Evolutionary conservation across 805 yeast species (phyloP), one percentile per base, ranked within the genome.

Genomic region (Osmozyma mogii): DNA sequence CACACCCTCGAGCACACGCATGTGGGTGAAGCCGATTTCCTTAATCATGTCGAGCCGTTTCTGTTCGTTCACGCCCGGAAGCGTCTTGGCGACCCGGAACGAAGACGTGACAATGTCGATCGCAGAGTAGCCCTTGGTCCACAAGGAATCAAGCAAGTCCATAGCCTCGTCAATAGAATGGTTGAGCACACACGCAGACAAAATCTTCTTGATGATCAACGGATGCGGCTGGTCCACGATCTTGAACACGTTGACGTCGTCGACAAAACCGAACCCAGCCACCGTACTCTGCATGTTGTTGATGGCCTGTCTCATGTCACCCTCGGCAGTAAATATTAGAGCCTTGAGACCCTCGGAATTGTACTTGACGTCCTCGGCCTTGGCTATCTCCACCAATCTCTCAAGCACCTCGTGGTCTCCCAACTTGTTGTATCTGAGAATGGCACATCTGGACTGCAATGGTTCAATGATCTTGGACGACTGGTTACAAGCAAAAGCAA

Each of bases 201-300:
- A 52, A 22, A 83, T 57, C 43, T 75, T 75, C 43, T 75, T 75
- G 22, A 92, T 79, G 4, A 84, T 76, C 28, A 87, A 55, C 0
- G 98, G 98, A 57, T 92, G 97, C 3, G 98, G 98, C 31, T 87
- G 81, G 52, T 92, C 98, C 3, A 92, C 97, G 35, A 92, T 84
- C 51, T 82, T 84, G 68, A 87, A 92, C 11, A 92, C 98, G 46
- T 88, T 89, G 23, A 83, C 85, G 27, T 85, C 85, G 47, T 76
- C 83, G n/a, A 92, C 96, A 32, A 83, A 68, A 3, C 82, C 88
- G 58, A 88, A 88, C 2, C 98, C 98, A 1, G 96, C 85, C 18
- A 79, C 89, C 0, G 96, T 87, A 47, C 94, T 79, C 52, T 92
- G 98, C 35, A 92, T 54, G 55, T 92, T 92, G 50, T 92, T 92